Base-by-base conservation (phyloP, 768 basidiomycete genomes). In the Boletus barrowsii region DNA sequence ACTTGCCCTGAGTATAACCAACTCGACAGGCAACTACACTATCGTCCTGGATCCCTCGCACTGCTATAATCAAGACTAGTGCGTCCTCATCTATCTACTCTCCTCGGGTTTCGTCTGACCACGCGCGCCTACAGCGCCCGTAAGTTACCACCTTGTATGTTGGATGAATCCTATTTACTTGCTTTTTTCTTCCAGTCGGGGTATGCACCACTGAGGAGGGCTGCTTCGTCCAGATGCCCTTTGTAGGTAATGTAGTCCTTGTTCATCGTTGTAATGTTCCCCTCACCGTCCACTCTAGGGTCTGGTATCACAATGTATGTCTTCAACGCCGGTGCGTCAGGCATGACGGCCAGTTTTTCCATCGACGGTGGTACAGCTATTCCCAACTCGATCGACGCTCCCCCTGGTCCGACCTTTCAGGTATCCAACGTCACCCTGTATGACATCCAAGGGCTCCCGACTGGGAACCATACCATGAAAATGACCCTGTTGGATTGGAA, bases 241-340 rank as follows among this genome's bases (percentile, higher is more conserved):
- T 66, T 22, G 47, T 8, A 37, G 65, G 66, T 61, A 48, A 29
- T 15, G 54, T 8, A 30, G 20, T 29, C 1, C 32, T 29, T 6
- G 26, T 51, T 33, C 3, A 40, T 42, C 22, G 2, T 1, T 15
- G 6, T 35, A 10, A 36, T 33, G 1, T 22, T 22, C 15, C 9
- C 29, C 20, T 54, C 22, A 61, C 10, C 20, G 0, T 40, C 17
- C 13, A 37, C 42, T 32, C 17, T 9, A 67, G 66, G 67, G 22
- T 64, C 66, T 0, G 67, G 66, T 11, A 67, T 67, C 46, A 53
- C 59, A 32, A 62, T 69, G 51, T 69, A 67, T 41, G 62, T 69
- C 24, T 64, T 52, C 30, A 61, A 42, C 8, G 64, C 64, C 5
- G 67, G 66, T 1, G 0, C 22, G 0, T 41, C 57, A 7, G 67